phyloP scores from a whole-genome alignment of 2,329 filamentous ascomycete genomes.

The Gyromitra esculenta region DNA sequence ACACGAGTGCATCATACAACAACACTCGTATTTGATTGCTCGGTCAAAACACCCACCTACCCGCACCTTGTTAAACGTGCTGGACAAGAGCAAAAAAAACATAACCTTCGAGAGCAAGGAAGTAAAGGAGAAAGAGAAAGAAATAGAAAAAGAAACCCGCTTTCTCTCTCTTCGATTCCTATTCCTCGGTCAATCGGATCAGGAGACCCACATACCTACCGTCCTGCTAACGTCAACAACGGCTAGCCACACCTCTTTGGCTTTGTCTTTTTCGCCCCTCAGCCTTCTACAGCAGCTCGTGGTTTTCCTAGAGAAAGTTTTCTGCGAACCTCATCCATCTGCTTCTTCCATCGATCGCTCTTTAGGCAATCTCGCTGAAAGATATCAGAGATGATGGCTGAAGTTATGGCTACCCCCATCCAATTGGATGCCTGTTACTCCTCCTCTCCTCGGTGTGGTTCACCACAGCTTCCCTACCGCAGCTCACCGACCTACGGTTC shows the following conservation, averaged over 20 bases:
- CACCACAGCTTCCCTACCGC: conserved; percentile 47
- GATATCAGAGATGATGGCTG: conserved; percentile 45
- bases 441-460: conserved; percentile 51
- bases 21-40: conserved; percentile 31
- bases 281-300: conserved; percentile 7
- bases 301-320: conserved; percentile 7
- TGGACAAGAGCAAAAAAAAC: conserved; percentile 2
- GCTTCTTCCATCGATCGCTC: conserved; percentile 4
- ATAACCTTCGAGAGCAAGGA: neutral
- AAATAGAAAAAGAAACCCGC: neutral
- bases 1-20: conserved; percentile 48
- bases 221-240: conserved; percentile 20
- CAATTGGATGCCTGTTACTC: conserved; percentile 53
- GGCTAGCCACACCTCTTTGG: conserved; percentile 22
- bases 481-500: conserved; percentile 41
- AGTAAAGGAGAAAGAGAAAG: neutral
- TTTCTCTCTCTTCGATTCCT: conserved; percentile 18
- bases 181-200: conserved; percentile 3
- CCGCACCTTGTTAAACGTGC: neutral
- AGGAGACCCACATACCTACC: conserved; percentile 16
- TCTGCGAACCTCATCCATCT: conserved; percentile 7
- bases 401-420: conserved; percentile 50
- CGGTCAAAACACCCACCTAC: conserved; percentile 14
- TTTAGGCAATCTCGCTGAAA: conserved; percentile 1
- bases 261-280: conserved; percentile 8